Base-by-base conservation (phyloP, 495 filamentous ascomycete genomes). In the Pseudoneurospora amorphoporcata region DNA sequence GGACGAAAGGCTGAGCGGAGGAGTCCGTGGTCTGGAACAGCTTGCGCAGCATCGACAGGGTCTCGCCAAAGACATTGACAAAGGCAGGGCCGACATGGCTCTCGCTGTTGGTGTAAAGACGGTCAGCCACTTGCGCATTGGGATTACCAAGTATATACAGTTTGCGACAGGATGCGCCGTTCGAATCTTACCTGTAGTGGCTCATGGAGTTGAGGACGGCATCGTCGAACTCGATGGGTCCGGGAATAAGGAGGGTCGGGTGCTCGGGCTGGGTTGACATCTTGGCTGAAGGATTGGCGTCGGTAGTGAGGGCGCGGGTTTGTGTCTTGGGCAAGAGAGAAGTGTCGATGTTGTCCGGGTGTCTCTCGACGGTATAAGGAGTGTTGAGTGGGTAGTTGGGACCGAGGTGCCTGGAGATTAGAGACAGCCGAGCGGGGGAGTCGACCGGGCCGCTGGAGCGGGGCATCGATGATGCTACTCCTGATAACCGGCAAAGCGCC, bases 191-290 rank as follows among this genome's bases (percentile, higher is more conserved):
- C 94, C 94, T 95, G 85, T 91, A 97, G 83, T 98, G 95, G 81
- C 91, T 88, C 95, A 98, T 98, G 71, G 94, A 92, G 81, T 93
- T 87, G 65, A 99, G 89, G 69, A 99, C 95, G 58, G 90, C 94
- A 92, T 99, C 95, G 81, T 98, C 95, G 78, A 98, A 98, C 83
- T 99, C 95, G 80, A 99, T 95, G 79, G 95, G 95, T 38, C 95
- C 95, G 35, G 95, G 95, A 78, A 99, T 97, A 77, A 99, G 88
- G 79, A 98, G 82, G 43, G 94, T 88, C 72, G 92, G 88, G 80
- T 97, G 94, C 69, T 88, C 84, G 58, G 92, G 83, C 86, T 97
- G 94, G 71, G 83, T 84, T 68, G 92, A 94, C 92, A 95, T 94
- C 45, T 84, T 90, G 53, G 53, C 12, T 35, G 53, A 16, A 32